Base-by-base conservation (phyloP, 371 early-diverging fungal species). In the Circinella umbellata region DNA sequence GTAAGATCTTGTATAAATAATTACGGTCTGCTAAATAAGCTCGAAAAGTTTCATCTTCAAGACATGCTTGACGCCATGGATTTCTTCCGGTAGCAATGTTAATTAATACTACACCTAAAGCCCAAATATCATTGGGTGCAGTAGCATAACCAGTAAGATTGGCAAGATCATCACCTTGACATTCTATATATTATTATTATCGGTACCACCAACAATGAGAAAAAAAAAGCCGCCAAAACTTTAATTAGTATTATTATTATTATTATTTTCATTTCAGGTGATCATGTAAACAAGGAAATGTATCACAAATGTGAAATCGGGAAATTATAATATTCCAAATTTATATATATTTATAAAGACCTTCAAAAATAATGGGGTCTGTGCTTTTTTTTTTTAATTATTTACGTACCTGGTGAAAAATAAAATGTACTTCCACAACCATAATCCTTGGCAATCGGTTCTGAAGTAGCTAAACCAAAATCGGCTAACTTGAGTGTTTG, bases 391-490 rank as follows among this genome's bases (percentile, higher is more conserved):
- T 20, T 61, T 39, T n/a, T 4, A 15, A 49, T 9, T 49, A n/a
- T 4, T 15, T 61, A n/a, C n/a, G n/a, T 69, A 88, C 88, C 89
- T 72, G 98, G 98, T 27, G 95, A 94, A 86, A 96, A 94, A 75
- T 98, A 98, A 77, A 93, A 92, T 3, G 92, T 92, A 27, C 91
- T 90, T 3, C 98, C 98, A 74, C 96, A 94, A 8, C 98, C 97
- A 66, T 92, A 89, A 65, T 96, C 96, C 11, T 75, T 86, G 17
- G 94, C 94, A 73, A 81, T 83, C 6, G 72, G 54, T 36, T 93
- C 86, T 11, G 88, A 86, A 1, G 97, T 97, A 13, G 96, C 91
- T 35, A 98, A 84, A 3, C 98, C 98, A 84, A 98, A 98, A 77
- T 98, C 98, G 15, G 96, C 91, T 39, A 98, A 83, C 79, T 96